Conservation (phyloP, 345 rosid genomes). For the Xanthoceras sorbifolium region DNA sequence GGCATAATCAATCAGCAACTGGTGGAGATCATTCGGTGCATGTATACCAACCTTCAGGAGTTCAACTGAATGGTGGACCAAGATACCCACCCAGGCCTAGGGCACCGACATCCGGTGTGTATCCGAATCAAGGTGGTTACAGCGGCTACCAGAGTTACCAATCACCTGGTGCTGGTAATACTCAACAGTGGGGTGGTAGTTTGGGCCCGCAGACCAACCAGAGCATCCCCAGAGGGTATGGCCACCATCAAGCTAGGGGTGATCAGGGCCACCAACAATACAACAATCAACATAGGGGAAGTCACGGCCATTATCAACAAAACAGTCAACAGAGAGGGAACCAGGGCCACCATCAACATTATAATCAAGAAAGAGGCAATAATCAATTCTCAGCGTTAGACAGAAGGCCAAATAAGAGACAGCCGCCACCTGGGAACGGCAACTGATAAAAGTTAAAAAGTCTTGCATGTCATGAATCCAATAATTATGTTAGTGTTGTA, state of each 20-base stretch:
- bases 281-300: constrained; percentile 28
- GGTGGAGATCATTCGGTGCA: constrained; percentile 27
- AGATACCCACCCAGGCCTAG: constrained; percentile 29
- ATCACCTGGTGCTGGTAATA: constrained; percentile 33
- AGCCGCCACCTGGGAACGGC: constrained; percentile 23
- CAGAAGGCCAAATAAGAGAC: constrained; percentile 28
- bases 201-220: constrained; percentile 41
- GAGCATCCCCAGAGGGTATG: constrained; percentile 37
- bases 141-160: constrained; percentile 37
- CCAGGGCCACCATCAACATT: constrained; percentile 4
- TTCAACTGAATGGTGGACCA: constrained; percentile 36
- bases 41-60: constrained; percentile 11
- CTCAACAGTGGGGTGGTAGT: constrained; percentile 38
- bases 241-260: constrained; percentile 33
- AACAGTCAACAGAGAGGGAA: constrained; percentile 16
- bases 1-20: constrained; percentile 24
- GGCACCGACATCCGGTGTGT: neutral
- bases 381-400: constrained; percentile 44
- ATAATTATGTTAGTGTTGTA: constrained; percentile 11
- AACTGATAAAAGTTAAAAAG: constrained; percentile 3
- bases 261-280: constrained; percentile 12
- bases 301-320: constrained; percentile 22
- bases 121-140: constrained; percentile 35
- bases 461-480: neutral
- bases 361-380: constrained; percentile 31